Base-by-base conservation (phyloP, 2,329 filamentous ascomycete species). In the Pseudogymnoascus sp. region DNA sequence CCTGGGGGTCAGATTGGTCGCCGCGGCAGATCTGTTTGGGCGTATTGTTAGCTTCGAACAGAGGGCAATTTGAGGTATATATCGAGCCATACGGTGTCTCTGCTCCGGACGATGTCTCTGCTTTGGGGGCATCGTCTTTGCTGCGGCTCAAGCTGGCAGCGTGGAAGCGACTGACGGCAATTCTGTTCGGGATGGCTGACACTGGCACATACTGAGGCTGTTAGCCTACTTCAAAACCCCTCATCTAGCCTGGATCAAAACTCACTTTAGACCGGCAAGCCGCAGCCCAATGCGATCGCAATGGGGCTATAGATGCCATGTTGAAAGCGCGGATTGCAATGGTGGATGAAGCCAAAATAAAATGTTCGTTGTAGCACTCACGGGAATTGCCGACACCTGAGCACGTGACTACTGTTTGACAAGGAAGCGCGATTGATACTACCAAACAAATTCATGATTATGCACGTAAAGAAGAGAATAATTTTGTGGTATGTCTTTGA, bases 171-270 rank as follows among this genome's bases (percentile, higher is more conserved):
- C 58, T 59, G 66, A 74, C 88, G 5, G 84, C 86, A 1, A 86
- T 89, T 69, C 75, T 88, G 48, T 84, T 89, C 58, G 86, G 85
- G 29, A 59, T 27, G 29, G 58, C 38, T 41, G 58, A 41, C 29
- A 21, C 27, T 59, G 58, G 29, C 17, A 59, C 58, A 59, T 39
- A 39, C 58, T 59, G 27, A 41, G 58, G 58, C 27, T 39, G 58
- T 38, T 59, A 39, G 58, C 38, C 17, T 35, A 27, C 33, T 38
- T 41, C 8, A n/a, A 13, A n/a, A 12, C 13, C n/a, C 17, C 21
- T 41, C 58, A 15, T 59, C 17, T 13, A 59, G 9, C 17, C 33
- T 29, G 17, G 25, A 27, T 4, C 35, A 39, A 9, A 59, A 59
- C 58, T 59, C 15, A 59, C 58, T 39, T 41, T 59, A 12, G 38